Conservation (phyloP, 495 filamentous ascomycete species). For the Aspergillus hancockii region DNA sequence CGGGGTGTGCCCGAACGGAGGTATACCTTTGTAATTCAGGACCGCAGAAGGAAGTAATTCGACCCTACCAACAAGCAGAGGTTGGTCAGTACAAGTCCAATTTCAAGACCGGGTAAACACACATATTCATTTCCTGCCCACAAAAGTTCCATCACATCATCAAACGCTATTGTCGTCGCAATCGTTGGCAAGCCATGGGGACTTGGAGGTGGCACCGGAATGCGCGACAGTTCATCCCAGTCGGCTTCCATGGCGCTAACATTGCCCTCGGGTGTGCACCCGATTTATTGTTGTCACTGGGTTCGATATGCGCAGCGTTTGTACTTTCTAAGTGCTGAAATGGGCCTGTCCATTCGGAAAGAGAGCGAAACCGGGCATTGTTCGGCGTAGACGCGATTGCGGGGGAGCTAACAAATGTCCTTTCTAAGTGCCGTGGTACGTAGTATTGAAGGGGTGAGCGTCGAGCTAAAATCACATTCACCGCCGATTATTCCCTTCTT, state of each 20-base stretch:
- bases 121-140: slow-evolving; percentile 93
- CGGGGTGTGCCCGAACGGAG: slow-evolving; percentile 69
- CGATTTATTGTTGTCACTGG: neutral
- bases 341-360: slow-evolving; percentile 34
- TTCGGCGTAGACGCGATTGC: slow-evolving; percentile 43
- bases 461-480: neutral
- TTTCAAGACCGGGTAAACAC: slow-evolving; percentile 28
- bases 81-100: slow-evolving; percentile 6
- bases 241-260: slow-evolving; percentile 47
- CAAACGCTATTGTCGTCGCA: slow-evolving; percentile 77
- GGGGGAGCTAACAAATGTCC: slow-evolving; percentile 34
- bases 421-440: neutral
- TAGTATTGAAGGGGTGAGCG: neutral
- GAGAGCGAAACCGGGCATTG: slow-evolving; percentile 38
- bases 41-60: slow-evolving; percentile 82
- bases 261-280: slow-evolving; percentile 18
- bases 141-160: slow-evolving; percentile 81
- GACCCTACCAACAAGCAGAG: slow-evolving; percentile 57
- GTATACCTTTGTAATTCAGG: slow-evolving; percentile 78
- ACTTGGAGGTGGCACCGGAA: slow-evolving; percentile 67
- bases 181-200: slow-evolving; percentile 62
- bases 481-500: neutral
- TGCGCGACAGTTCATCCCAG: slow-evolving; percentile 66
- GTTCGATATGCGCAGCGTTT: neutral
- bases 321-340: slow-evolving; percentile 15